Base-by-base conservation (phyloP, 73 alveolate species). In the Paramecium biaurelia region DNA sequence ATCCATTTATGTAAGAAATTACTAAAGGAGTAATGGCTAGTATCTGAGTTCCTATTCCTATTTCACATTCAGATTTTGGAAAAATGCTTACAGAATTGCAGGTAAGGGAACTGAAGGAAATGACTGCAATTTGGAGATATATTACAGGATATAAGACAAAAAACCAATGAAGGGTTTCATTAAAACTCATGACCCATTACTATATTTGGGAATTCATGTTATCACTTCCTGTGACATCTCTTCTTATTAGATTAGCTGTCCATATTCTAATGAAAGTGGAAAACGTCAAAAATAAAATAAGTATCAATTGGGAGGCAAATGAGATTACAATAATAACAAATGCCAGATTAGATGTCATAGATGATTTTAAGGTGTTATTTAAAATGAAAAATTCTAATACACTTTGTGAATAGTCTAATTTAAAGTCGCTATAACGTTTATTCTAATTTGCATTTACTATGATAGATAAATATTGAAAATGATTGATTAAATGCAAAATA, bases 121-220 rank as follows among this genome's bases (percentile, higher is more conserved):
- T 43, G 12, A 47, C 90, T 43, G 90, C 90, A 20, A 79, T 47
- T 79, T 79, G 15, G 6, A 79, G 74, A 45, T 79, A 79, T 6
- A 79, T 45, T 41, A 79, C 74, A 30, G 90, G 90, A 34, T 79
- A 79, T 7, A 79, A 30, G 24, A 79, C 90, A 45, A 79, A 79
- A 24, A 4, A 47, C 90, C 90, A 79, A 42, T 79, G 90, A 9
- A 79, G 56, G 1, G 70, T 43, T 34, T 79, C 76, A 79, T 79
- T 79, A 45, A 79, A 79, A 79, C 90, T 79, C 90, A 79, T 79
- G 32, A 79, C 90, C 90, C 90, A 79, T 79, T 23, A 14, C n/a
- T 79, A 47, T 24, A 79, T 45, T 43, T 79, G 12, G 6, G 90
- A 79, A 74, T 74, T 74, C 87, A 74, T 37, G 49, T 79, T 79